Conservation (phyloP, 2,329 filamentous ascomycete species). For the Sarocladiaceae sp. region DNA sequence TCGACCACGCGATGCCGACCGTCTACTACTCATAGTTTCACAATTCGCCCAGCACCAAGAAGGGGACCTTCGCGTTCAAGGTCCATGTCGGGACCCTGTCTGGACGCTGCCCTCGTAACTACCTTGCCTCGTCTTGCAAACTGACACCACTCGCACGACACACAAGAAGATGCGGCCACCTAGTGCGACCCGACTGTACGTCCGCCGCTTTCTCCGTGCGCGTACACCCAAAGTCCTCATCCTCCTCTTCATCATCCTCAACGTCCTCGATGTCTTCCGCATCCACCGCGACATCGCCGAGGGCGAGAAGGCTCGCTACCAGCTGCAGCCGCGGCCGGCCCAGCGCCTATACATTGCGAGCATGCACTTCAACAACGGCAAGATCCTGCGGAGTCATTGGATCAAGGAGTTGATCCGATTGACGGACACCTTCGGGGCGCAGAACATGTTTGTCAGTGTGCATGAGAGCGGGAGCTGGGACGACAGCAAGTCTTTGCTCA, state of each 20-base stretch:
- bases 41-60: too few relatives aligned
- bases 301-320: slow-evolving; percentile 18
- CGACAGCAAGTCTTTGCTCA: slow-evolving; percentile 58
- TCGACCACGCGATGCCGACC: not conserved
- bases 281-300: slow-evolving; percentile 29
- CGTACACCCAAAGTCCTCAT: slow-evolving; percentile 29
- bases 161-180: slow-evolving; percentile 20
- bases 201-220: slow-evolving; percentile 33
- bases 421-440: slow-evolving; percentile 49
- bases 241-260: slow-evolving; percentile 29
- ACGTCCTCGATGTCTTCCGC: slow-evolving; percentile 34
- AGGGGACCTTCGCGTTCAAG: too few relatives aligned
- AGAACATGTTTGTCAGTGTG: slow-evolving; percentile 65
- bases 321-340: slow-evolving; percentile 16
- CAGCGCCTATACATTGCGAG: slow-evolving; percentile 62
- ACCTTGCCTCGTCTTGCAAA: not conserved
- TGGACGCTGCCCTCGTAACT: not conserved
- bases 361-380: slow-evolving; percentile 65
- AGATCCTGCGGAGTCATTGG: slow-evolving; percentile 59
- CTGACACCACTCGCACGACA: not conserved
- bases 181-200: slow-evolving; percentile 25
- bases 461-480: slow-evolving; percentile 68
- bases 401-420: slow-evolving; percentile 55
- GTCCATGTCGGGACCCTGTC: slow-evolving; percentile 8
- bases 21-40: not conserved